Conservation (phyloP, 805 yeast species). For the Blastobotrys parvus region DNA sequence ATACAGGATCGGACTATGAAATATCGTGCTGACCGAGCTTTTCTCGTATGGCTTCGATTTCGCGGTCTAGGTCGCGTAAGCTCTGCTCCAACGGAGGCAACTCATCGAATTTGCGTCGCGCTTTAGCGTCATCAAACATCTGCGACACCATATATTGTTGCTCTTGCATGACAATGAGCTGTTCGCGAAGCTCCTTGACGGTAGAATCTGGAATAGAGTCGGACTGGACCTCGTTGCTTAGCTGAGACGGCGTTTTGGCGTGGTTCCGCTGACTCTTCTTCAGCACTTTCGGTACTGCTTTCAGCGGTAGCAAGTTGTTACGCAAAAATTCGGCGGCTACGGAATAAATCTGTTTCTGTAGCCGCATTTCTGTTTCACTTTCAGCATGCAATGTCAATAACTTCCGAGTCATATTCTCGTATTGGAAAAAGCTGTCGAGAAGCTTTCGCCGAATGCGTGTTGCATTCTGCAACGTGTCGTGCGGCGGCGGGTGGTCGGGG, state of each 20-base stretch:
- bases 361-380: constrained; percentile 37
- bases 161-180: constrained; percentile 79
- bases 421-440: constrained; percentile 41
- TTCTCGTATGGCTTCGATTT: constrained; percentile 30
- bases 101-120: constrained; percentile 70
- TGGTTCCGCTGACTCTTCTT: constrained; percentile 15
- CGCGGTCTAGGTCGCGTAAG: constrained; percentile 45
- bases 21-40: constrained; percentile 21
- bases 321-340: constrained; percentile 56
- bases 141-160: constrained; percentile 66
- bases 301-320: constrained; percentile 54
- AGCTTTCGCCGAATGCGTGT: constrained; percentile 37
- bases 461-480: constrained; percentile 30
- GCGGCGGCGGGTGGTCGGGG: constrained; percentile 25
- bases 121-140: constrained; percentile 54
- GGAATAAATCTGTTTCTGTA: constrained; percentile 47
- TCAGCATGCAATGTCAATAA: constrained; percentile 29
- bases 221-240: neutral
- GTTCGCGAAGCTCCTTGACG: constrained; percentile 44
- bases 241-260: constrained; percentile 1
- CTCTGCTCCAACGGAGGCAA: constrained; percentile 51
- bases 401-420: constrained; percentile 43
- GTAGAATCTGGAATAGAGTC: neutral
- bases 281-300: constrained; percentile 45
- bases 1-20: neutral